Conservation (phyloP, 345 rosid species). For the Raphanus raphanistrum region DNA sequence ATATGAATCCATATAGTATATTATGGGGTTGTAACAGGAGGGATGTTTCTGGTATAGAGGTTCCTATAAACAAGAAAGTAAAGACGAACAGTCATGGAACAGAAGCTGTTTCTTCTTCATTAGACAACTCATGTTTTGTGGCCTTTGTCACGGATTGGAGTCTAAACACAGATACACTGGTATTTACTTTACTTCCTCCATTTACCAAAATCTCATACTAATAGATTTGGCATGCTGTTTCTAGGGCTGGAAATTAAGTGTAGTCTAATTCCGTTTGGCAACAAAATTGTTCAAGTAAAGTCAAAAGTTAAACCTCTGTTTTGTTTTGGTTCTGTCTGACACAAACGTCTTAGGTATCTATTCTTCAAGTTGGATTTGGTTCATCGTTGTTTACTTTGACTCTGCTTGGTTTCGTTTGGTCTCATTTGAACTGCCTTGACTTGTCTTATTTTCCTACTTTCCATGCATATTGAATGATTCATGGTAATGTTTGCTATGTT, state of each 20-base stretch:
- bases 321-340: not conserved
- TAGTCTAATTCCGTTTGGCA: not conserved
- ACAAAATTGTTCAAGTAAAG: not conserved
- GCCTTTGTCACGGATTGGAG: not conserved
- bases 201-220: not conserved
- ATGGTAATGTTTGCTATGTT: not conserved
- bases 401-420: not conserved
- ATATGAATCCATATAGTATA: not conserved
- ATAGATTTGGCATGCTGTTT: not conserved
- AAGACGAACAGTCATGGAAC: not conserved
- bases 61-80: slow-evolving; percentile 12
- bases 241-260: not conserved
- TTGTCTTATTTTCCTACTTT: not conserved
- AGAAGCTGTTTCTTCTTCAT: not conserved
- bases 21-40: not conserved
- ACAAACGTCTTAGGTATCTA: not conserved
- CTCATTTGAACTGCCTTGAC: not conserved
- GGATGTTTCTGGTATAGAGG: not conserved
- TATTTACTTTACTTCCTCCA: not conserved
- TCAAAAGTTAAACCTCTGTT: not conserved
- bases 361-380: not conserved
- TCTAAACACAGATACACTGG: not conserved
- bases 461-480: not conserved
- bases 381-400: not conserved
- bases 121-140: not conserved